phyloP scores from a whole-genome alignment of 2,329 filamentous ascomycete genomes.

The Ophiostoma novo-ulmi region DNA sequence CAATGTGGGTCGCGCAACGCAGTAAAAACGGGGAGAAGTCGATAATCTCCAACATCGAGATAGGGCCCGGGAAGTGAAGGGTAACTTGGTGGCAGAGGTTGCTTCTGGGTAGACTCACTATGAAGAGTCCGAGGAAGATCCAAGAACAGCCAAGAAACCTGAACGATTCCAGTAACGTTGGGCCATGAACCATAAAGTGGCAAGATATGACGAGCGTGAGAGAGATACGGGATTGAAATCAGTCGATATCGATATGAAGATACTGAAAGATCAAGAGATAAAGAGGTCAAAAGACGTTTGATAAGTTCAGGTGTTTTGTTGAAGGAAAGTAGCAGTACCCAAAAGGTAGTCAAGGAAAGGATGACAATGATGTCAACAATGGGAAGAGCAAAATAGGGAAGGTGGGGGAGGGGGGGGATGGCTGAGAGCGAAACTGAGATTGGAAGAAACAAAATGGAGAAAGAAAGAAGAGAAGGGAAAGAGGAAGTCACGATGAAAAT shows the following conservation, averaged over 20 bases:
- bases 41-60: neutral
- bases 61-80: neutral
- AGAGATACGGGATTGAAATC: neutral
- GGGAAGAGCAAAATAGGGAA: neutral
- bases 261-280: neutral
- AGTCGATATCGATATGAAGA: neutral
- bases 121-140: neutral
- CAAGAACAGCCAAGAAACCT: neutral
- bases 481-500: neutral
- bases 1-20: neutral
- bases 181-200: neutral
- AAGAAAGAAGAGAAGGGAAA: neutral
- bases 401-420: neutral
- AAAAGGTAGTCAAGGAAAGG: neutral
- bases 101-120: neutral
- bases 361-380: neutral
- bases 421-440: neutral
- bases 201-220: neutral
- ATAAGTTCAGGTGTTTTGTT: neutral
- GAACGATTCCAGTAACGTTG: neutral
- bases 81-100: neutral
- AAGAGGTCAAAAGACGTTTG: neutral
- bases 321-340: neutral
- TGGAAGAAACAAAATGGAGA: neutral
- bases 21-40: conserved; percentile 6